Evolutionary conservation across 2,329 filamentous ascomycete genomes (phyloP).

Genomic region (Byssochlamys sp.): DNA sequence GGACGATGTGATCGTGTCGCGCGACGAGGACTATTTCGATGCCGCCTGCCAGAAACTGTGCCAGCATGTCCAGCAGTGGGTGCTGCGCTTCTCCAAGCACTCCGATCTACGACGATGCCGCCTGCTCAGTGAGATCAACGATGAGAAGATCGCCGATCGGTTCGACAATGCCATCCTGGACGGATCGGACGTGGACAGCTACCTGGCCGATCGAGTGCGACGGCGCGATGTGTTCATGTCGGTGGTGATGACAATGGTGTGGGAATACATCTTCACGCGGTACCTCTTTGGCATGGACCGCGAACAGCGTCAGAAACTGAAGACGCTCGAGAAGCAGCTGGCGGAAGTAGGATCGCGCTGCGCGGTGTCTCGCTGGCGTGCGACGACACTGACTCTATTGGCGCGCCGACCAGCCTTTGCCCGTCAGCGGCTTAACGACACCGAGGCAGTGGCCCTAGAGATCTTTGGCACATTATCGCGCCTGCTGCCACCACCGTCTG

Average conservation of each 20-base stretch:
- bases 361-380: conserved; percentile 95
- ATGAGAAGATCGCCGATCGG: conserved; percentile 86
- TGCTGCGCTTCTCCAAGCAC: conserved; percentile 93
- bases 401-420: conserved; percentile 71
- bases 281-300: conserved; percentile 98
- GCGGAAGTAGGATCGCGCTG: conserved; percentile 74
- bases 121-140: conserved; percentile 69
- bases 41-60: conserved; percentile 87
- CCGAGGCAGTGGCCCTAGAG: conserved; percentile 87
- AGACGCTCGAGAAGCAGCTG: conserved; percentile 84
- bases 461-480: conserved; percentile 74
- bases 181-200: conserved; percentile 81
- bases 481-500: conserved; percentile 75
- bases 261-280: conserved; percentile 95
- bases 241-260: conserved; percentile 97
- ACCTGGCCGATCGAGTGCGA: conserved; percentile 76
- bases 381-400: conserved; percentile 83
- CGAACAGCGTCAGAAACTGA: conserved; percentile 94
- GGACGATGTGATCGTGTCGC: conserved; percentile 67
- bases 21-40: conserved; percentile 92
- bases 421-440: conserved; percentile 75
- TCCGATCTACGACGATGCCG: conserved; percentile 85
- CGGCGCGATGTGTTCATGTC: conserved; percentile 96
- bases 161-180: conserved; percentile 91
- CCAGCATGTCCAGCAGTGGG: conserved; percentile 94